Base-by-base conservation (phyloP, 106 monocot genomes). In the Allium cepa region DNA sequence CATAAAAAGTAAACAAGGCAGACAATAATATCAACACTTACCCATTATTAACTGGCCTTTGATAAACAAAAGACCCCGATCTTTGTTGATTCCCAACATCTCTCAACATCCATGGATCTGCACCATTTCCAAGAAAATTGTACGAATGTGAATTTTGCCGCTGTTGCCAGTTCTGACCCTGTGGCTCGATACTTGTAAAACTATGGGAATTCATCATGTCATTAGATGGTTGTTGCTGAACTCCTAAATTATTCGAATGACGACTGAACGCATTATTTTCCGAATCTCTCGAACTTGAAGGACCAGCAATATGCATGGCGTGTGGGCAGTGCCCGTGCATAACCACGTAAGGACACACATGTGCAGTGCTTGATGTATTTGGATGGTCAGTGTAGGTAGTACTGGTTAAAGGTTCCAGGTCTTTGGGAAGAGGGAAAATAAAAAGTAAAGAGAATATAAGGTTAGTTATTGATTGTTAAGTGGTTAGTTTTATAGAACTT, bases 261-360 rank as follows among this genome's bases (percentile, higher is more conserved):
- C 67, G 77, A 67, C 70, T 66, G 68, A 80, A 84, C 10, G 47
- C 60, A 46, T 59, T 49, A 55, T 58, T 71, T 53, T 84, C 84
- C 10, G 77, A 46, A 36, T 72, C 71, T 12, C 70, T 53, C 45
- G 83, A 13, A 66, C 72, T 77, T 46, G 73, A 77, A 67, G 76
- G 73, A 47, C 69, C 69, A 46, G 70, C 69, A 12, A 59, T 14
- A 62, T 75, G 79, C 69, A 79, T 69, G 49, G 52, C 26, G 68
- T 77, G 77, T 53, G 75, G 63, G 36, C 36, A 36, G 49, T 57
- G 70, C 13, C 83, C 79, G 62, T 80, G 77, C 10, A 80, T 55
- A 50, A 80, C 77, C n/a, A 84, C 46, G 84, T 80, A 84, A 11
- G 84, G 84, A 59, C 84, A 84, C 14, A 69, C 71, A 71, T 74